A percentile compares a stretch with the other conserved stretches of the same genome.
Evolutionary conservation across 352 stramenopile genomes (phyloP).

Genomic region (Blastocystis sp.): DNA sequence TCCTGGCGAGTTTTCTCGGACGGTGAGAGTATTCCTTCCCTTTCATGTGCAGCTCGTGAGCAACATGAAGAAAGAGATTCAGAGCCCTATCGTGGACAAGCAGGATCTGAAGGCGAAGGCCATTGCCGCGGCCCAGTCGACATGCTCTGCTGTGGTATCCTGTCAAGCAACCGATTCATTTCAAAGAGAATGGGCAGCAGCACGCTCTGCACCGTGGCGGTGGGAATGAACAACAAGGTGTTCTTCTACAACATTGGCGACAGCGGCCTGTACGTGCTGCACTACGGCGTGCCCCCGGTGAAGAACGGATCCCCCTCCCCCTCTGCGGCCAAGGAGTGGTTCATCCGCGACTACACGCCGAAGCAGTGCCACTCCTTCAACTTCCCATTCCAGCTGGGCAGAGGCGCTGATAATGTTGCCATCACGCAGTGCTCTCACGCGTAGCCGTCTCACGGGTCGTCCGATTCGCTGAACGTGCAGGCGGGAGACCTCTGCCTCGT

Average conservation of each 20-base stretch:
- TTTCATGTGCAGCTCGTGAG: conserved; percentile 3
- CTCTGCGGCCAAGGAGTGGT: conserved; percentile 18
- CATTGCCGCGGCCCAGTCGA: conserved; percentile 5
- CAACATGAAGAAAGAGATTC: conserved; percentile 20
- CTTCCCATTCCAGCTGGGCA: conserved; percentile 37
- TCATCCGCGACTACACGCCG: conserved; percentile 5
- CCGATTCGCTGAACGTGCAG: conserved; percentile 3
- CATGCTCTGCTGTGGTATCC: background rate
- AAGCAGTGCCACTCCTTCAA: conserved; percentile 47
- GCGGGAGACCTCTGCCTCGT: conserved; percentile 19
- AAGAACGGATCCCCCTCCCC: background rate
- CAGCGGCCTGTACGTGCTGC: conserved; percentile 27
- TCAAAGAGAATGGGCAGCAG: conserved; percentile 25
- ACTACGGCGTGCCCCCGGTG: background rate
- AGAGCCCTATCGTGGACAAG: background rate
- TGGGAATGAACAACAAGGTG: conserved; percentile 39
- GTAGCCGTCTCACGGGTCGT: background rate
- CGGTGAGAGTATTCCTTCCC: background rate
- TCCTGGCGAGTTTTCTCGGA: conserved; percentile 45
- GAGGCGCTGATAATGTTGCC: conserved; percentile 16
- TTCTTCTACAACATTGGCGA: conserved; percentile 44
- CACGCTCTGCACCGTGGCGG: conserved; percentile 8
- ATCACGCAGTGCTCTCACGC: background rate
- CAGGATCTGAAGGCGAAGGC: conserved; percentile 42
- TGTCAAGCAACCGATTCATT: background rate